These are phyloP conservation scores for Talaromyces sp. DNA, from an alignment of 2,329 filamentous ascomycete species.

Conservation along the genomic window DNA sequence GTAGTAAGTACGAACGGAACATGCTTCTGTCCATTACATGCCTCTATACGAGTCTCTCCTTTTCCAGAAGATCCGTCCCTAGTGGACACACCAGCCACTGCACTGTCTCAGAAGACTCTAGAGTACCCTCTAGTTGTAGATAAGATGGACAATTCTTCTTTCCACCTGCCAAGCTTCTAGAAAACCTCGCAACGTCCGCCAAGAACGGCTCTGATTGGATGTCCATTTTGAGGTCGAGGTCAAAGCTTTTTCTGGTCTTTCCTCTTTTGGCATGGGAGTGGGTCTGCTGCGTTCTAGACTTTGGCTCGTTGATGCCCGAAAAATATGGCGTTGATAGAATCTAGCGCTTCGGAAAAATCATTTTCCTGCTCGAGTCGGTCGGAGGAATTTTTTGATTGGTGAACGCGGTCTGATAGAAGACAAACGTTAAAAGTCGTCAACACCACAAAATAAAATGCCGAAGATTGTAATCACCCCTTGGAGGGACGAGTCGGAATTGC, in stretches of 20 bases:
- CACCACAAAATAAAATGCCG: constrained; percentile 30
- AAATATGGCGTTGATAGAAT: neutral
- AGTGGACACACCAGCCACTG: neutral
- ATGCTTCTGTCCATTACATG: neutral
- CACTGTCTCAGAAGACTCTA: neutral
- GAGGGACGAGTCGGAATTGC: constrained; percentile 37
- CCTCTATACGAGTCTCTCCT: neutral
- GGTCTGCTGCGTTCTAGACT: neutral
- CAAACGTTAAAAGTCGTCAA: neutral
- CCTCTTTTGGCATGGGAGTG: neutral
- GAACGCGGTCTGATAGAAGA: neutral
- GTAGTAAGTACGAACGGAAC: neutral
- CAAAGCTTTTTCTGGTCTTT: neutral
- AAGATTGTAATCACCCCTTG: constrained; percentile 42
- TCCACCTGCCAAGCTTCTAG: neutral
- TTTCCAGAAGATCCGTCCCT: neutral
- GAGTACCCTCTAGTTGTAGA: neutral
- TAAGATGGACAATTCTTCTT: neutral
- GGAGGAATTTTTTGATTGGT: constrained; percentile 1
- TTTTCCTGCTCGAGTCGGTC: neutral
- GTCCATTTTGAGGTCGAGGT: constrained; percentile 7
- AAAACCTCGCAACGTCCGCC: neutral
- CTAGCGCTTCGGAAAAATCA: neutral
- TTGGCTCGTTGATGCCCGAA: neutral
- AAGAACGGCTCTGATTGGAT: constrained; percentile 9